Evolutionary conservation across 169 alveolate species (phyloP), one percentile per base, ranked within the genome.

Genomic region (Plasmodium coatneyi): DNA sequence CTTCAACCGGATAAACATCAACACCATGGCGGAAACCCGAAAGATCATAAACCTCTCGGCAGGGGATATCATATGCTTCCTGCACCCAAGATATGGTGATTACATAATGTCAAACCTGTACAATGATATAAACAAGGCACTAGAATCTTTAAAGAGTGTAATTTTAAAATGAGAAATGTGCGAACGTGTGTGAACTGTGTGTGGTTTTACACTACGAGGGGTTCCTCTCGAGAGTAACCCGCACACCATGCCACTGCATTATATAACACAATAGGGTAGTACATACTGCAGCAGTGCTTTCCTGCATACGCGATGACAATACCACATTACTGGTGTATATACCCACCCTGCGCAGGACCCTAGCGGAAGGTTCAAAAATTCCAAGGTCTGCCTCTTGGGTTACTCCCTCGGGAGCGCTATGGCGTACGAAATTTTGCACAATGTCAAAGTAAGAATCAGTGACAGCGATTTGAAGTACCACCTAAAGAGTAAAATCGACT

Each of bases 381-480:
- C 98, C 28, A 97, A 97, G 79, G 92, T 97, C 22, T 97, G 95
- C 25, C 78, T 96, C 19, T 92, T 97, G 49, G 98, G 98, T 3
- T 97, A 97, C 54, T 97, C 98, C 5, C 60, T 97, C 93, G 98
- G 98, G n/a, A 96, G 98, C 39, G 96, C 96, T 34, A 96, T 97
- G 82, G 95, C 96, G 32, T 96, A 97, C 82, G 98, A 97, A 80
- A 84, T 97, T 39, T 87, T 96, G 49, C 87, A 87, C 30, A 87
- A 87, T 80, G 83, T 87, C 25, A 87, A 87, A 43, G 93, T 87
- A 22, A 41, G 93, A 79, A 87, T 87, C 9, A 87, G 93, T 87
- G 90, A 87, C 9, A 87, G 89, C 30, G 49, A 87, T 39, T 2
- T 87, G 41, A 87, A 79, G 81, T 87, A 87, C 49, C 78, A 92